Base-by-base conservation (phyloP, 139 green algal genomes). In the Chlorella sp. region DNA sequence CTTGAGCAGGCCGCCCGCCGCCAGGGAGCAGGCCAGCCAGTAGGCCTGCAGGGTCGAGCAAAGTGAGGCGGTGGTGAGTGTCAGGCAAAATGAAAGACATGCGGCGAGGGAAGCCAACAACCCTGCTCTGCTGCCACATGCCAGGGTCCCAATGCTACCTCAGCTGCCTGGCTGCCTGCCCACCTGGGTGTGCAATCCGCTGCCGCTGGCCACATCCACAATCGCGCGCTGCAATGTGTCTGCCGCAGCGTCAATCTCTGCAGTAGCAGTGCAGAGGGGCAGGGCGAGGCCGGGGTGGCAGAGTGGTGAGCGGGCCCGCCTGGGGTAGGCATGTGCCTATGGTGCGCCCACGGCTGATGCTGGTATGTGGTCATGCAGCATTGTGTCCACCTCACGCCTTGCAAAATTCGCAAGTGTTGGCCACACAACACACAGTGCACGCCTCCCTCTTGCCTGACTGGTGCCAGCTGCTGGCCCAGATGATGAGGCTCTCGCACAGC, bases 21-120 rank as follows among this genome's bases (percentile, higher is more conserved):
- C 91, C 36, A 95, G 91, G 12, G 93, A 92, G 53, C 91, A 85
- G 48, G 89, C 87, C 39, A 95, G 88, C 92, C 91, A 94, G 88
- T 95, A 95, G 83, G 89, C 86, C 88, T 95, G 91, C 39, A 76
- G 88, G 36, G 0, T 34, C 1, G 15, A 81, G n/a, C 12, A 34
- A 76, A 18, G 22, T 26, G 36, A 76, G 3, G 64, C 21, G 2
- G 64, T 57, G 9, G 15, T 73, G 3, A n/a, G 64, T 14, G n/a
- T n/a, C 64, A 26, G 5, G 11, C 64, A 73, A 9, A 73, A 73
- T n/a, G 22, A 16, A 73, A 73, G 2, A 30, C 64, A 73, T 30
- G 22, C 64, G 24, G 21, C 5, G 64, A 26, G 24, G 22, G 21
- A 9, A 73, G 22, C 11, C 21, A n/a, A 73, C 64, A 73, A 73